phyloP scores from a whole-genome alignment of 768 basidiomycete genomes.

The Suillus variegatus region DNA sequence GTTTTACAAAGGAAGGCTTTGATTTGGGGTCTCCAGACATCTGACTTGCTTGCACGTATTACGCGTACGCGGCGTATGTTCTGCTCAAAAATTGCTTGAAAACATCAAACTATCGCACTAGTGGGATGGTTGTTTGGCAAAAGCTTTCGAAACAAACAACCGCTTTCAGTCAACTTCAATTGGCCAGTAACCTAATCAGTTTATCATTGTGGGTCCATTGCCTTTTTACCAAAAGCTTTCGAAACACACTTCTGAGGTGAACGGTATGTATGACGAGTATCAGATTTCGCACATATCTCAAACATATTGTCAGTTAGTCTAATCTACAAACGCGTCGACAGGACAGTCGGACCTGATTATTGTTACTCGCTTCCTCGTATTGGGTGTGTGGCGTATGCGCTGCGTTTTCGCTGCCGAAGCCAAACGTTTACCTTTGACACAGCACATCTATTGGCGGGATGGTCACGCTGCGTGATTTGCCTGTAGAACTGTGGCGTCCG shows the following conservation, averaged over 20 bases:
- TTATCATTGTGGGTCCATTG: conserved; percentile 1
- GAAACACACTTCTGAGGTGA: neutral
- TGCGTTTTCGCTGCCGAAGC: neutral
- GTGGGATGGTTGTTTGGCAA: conserved; percentile 28
- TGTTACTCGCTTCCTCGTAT: neutral
- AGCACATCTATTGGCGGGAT: neutral
- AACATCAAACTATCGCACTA: neutral
- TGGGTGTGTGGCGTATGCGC: neutral
- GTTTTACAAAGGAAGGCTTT: conserved; percentile 21
- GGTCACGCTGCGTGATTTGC: conserved; percentile 22
- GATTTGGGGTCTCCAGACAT: conserved; percentile 1
- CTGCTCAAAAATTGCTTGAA: neutral
- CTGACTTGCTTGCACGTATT: neutral
- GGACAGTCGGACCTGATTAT: neutral
- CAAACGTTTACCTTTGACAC: neutral
- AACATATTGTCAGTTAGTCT: neutral
- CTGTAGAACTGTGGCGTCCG: conserved; percentile 42
- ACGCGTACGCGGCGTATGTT: neutral
- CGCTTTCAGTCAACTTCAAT: neutral
- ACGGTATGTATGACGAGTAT: neutral
- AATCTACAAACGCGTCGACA: neutral
- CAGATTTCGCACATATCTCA: neutral
- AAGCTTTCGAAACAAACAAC: conserved; percentile 32
- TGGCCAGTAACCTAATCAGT: neutral
- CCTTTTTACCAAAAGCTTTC: neutral